Evolutionary conservation across 805 yeast species (phyloP).

Genomic region (Nakazawaea wyomingensis): DNA sequence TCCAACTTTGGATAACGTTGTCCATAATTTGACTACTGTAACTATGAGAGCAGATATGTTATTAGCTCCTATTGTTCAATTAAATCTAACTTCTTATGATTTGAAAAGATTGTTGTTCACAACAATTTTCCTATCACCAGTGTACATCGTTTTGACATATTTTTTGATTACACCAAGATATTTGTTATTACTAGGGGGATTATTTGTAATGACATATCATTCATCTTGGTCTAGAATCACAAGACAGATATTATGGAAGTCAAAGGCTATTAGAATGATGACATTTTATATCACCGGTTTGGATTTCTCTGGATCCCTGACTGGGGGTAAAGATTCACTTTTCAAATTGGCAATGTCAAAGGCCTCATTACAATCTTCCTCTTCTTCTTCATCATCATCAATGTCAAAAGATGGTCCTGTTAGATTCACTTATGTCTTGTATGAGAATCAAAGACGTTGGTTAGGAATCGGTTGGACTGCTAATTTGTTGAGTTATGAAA

Average conservation of each 20-base stretch:
- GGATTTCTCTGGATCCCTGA: conserved; percentile 53
- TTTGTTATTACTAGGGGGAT: conserved; percentile 53
- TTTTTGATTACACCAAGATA: conserved; percentile 69
- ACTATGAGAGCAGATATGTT: conserved; percentile 73
- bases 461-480: conserved; percentile 97
- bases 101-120: conserved; percentile 77
- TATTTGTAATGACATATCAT: conserved; percentile 72
- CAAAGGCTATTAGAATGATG: conserved; percentile 60
- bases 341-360: conserved; percentile 53
- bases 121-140: conserved; percentile 79
- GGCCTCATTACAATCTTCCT: conserved; percentile 33
- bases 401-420: conserved; percentile 41
- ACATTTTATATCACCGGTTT: conserved; percentile 85
- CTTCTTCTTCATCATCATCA: no score
- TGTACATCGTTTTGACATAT: conserved; percentile 65
- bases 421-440: conserved; percentile 84
- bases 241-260: conserved; percentile 80
- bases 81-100: conserved; percentile 73
- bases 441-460: conserved; percentile 96
- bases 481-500: conserved; percentile 82
- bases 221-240: conserved; percentile 82
- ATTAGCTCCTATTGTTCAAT: conserved; percentile 70
- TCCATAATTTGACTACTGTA: conserved; percentile 68
- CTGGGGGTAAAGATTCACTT: conserved; percentile 29
- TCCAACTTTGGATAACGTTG: conserved; percentile 84